A percentile compares a stretch with the other conserved stretches of the same genome.
Conservation (phyloP, 352 stramenopile genomes). For the Halophytophthora polymorphica region DNA sequence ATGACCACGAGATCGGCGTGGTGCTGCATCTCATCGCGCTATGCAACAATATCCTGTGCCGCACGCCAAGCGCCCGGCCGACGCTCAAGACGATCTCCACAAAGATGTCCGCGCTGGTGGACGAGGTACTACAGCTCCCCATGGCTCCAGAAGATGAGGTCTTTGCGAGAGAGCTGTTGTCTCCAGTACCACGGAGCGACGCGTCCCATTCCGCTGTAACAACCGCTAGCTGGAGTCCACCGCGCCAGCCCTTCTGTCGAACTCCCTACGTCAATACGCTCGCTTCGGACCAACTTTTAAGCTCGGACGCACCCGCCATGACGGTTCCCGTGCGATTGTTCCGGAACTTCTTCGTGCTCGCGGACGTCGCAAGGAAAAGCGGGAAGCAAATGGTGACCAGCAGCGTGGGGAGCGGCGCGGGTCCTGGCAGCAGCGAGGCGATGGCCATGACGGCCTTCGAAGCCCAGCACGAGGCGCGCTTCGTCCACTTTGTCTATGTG, state of each 20-base stretch:
- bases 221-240: no score
- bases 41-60: slow-evolving; percentile 31
- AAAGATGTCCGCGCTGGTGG: slow-evolving; percentile 22
- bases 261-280: neutral
- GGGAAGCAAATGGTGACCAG: slow-evolving; percentile 4
- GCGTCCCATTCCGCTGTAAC: no score
- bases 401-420: slow-evolving; percentile 4
- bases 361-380: slow-evolving; percentile 2
- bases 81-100: slow-evolving; percentile 18
- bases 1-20: slow-evolving; percentile 29
- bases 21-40: slow-evolving; percentile 23
- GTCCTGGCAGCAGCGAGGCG: slow-evolving; percentile 19
- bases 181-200: neutral
- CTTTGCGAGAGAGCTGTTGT: slow-evolving; percentile 5
- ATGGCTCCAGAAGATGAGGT: slow-evolving; percentile 22
- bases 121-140: slow-evolving; percentile 25
- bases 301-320: slow-evolving; percentile 2
- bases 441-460: slow-evolving; percentile 33
- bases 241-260: neutral
- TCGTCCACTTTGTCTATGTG: slow-evolving; percentile 57
- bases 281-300: neutral
- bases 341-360: slow-evolving; percentile 52
- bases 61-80: slow-evolving; percentile 20
- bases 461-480: slow-evolving; percentile 31
- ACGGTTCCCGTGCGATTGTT: slow-evolving; percentile 34